phyloP scores from a whole-genome alignment of 164 flowering plant species.

The Vitis rotundifolia region DNA sequence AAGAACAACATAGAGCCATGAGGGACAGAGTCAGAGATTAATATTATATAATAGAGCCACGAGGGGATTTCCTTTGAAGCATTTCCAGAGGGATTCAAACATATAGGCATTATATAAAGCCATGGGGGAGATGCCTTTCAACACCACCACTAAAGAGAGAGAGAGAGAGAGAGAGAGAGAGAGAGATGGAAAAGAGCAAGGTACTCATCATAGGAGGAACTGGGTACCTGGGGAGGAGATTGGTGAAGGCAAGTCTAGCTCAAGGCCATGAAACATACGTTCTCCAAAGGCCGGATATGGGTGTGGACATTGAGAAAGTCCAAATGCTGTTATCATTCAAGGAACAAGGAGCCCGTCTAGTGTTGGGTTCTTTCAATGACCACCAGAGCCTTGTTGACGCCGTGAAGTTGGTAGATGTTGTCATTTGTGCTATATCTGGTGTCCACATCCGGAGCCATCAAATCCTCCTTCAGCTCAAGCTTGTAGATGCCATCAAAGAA shows the following conservation, averaged over 20 bases:
- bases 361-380: slow-evolving; percentile 52
- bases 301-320: slow-evolving; percentile 63
- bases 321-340: slow-evolving; percentile 56
- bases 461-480: slow-evolving; percentile 63
- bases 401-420: slow-evolving; percentile 67
- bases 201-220: slow-evolving; percentile 70
- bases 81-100: too few relatives aligned
- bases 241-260: slow-evolving; percentile 60
- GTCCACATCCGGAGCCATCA: slow-evolving; percentile 61
- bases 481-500: slow-evolving; percentile 70
- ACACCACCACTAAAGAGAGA: too few relatives aligned
- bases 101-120: too few relatives aligned
- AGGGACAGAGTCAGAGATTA: too few relatives aligned
- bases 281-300: slow-evolving; percentile 53
- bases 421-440: slow-evolving; percentile 64
- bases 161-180: too few relatives aligned
- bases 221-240: slow-evolving; percentile 64
- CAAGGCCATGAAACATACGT: slow-evolving; percentile 59
- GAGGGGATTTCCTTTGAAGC: too few relatives aligned
- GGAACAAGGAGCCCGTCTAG: slow-evolving; percentile 51
- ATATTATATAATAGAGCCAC: too few relatives aligned
- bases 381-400: slow-evolving; percentile 65
- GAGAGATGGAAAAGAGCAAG: slow-evolving; percentile 47
- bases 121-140: too few relatives aligned
- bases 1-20: too few relatives aligned